Evolutionary conservation across 2,329 filamentous ascomycete species (phyloP).

Genomic region (Ophiocordyceps camponoti-floridani): DNA sequence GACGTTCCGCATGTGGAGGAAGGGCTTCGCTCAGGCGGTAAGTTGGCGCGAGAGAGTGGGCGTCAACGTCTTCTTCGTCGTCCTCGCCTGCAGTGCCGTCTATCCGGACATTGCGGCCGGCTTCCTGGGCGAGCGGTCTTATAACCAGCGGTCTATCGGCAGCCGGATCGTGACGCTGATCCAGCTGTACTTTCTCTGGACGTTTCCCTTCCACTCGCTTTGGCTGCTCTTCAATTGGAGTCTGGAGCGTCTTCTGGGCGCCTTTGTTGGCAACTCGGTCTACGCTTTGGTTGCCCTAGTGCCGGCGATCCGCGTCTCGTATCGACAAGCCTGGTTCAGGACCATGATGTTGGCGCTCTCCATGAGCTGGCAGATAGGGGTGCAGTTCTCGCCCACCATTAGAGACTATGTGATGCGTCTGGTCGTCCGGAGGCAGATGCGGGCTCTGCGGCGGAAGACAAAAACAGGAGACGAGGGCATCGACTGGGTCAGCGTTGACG

Average conservation of each 20-base stretch:
- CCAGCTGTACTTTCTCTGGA: slow-evolving; percentile 6
- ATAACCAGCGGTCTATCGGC: slow-evolving; percentile 7
- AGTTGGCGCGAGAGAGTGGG: slow-evolving; percentile 3
- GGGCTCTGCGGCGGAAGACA: slow-evolving; percentile 1
- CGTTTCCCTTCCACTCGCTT: slow-evolving; percentile 4
- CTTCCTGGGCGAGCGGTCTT: slow-evolving; percentile 6
- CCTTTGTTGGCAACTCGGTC: slow-evolving; percentile 6
- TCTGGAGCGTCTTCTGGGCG: slow-evolving; percentile 6
- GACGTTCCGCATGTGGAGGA: slow-evolving; percentile 5
- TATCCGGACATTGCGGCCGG: slow-evolving; percentile 6
- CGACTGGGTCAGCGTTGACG: slow-evolving; percentile 4
- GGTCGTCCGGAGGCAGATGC: slow-evolving; percentile 4
- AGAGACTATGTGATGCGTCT: slow-evolving; percentile 5
- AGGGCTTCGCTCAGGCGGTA: slow-evolving; percentile 4
- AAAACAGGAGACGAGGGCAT: neutral
- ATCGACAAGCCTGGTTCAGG: slow-evolving; percentile 5
- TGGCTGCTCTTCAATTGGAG: slow-evolving; percentile 8
- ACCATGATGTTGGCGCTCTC: slow-evolving; percentile 6
- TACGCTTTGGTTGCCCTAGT: slow-evolving; percentile 6
- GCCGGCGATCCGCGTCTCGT: slow-evolving; percentile 4
- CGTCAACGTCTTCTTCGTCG: slow-evolving; percentile 6
- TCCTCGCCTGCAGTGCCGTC: slow-evolving; percentile 5
- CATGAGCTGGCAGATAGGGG: slow-evolving; percentile 5
- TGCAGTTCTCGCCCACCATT: slow-evolving; percentile 5
- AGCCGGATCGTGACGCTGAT: slow-evolving; percentile 5